A percentile compares a stretch with the other conserved stretches of the same genome.
Evolutionary conservation across 805 yeast species (phyloP).

Genomic region (Sugiyamaella qingdaonensis): DNA sequence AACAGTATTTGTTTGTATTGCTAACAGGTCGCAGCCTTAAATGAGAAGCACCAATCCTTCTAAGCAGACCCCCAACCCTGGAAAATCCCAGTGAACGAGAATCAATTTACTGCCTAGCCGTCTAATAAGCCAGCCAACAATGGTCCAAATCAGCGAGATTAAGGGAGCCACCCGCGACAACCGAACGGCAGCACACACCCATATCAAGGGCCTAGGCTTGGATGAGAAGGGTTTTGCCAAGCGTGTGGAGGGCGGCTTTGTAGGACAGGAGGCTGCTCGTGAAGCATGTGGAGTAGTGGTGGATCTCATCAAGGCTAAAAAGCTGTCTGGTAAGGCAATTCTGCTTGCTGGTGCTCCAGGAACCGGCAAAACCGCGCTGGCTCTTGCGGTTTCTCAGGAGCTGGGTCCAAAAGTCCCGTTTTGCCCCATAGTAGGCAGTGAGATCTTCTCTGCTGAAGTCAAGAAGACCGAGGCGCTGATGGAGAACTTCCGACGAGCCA

Average conservation of each 20-base stretch:
- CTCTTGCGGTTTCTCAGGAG: slow-evolving; percentile 92
- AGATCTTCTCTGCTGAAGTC: slow-evolving; percentile 91
- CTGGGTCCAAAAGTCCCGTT: slow-evolving; percentile 97
- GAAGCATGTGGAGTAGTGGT: slow-evolving; percentile 92
- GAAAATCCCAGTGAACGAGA: neutral
- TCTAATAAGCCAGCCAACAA: slow-evolving; percentile 24
- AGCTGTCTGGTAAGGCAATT: slow-evolving; percentile 94
- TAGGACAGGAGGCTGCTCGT: slow-evolving; percentile 65
- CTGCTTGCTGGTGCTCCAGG: slow-evolving; percentile 97
- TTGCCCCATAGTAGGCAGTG: slow-evolving; percentile 95
- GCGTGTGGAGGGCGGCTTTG: slow-evolving; percentile 82
- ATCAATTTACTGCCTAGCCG: neutral
- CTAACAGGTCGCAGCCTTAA: neutral
- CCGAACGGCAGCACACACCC: slow-evolving; percentile 95
- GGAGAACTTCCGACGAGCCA: slow-evolving; percentile 96
- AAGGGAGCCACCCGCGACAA: slow-evolving; percentile 55
- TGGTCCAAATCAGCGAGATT: slow-evolving; percentile 79
- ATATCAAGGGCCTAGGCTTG: slow-evolving; percentile 89
- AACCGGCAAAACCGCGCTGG: slow-evolving; percentile 96
- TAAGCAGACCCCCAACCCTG: neutral
- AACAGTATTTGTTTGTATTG: neutral
- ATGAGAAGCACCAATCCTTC: neutral
- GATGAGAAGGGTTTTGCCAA: slow-evolving; percentile 88
- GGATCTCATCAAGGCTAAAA: slow-evolving; percentile 85
- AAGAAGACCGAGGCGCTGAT: slow-evolving; percentile 93